Evolutionary conservation across 2,329 filamentous ascomycete genomes (phyloP).

Genomic region (Epichloe sibirici): DNA sequence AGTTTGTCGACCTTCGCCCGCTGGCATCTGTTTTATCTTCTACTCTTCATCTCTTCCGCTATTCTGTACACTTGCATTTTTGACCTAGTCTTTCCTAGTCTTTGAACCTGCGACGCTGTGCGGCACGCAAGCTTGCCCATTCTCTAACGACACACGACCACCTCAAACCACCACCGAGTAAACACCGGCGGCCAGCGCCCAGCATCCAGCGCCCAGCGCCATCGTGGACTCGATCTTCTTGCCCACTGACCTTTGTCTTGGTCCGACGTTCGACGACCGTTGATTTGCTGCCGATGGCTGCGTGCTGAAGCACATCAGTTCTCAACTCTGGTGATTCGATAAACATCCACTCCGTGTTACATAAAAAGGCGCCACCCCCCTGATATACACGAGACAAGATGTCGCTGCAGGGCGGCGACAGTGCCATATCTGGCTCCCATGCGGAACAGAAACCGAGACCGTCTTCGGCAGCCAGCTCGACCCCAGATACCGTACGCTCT

Average conservation of each 20-base stretch:
- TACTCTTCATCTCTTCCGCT: neutral
- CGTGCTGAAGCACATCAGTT: conserved; percentile 4
- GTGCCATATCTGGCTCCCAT: conserved; percentile 13
- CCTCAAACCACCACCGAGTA: neutral
- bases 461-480: conserved; percentile 19
- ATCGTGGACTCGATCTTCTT: neutral
- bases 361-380: neutral
- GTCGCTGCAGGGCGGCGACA: conserved; percentile 22
- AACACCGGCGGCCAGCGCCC: neutral
- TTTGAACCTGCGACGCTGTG: conserved; percentile 4
- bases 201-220: too few species aligned
- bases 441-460: conserved; percentile 15
- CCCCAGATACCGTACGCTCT: conserved; percentile 16
- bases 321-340: neutral
- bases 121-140: neutral
- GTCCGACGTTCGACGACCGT: neutral
- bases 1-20: neutral
- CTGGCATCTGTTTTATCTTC: neutral
- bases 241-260: neutral
- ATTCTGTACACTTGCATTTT: conserved; percentile 2
- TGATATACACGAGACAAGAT: conserved; percentile 14
- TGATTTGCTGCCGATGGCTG: conserved; percentile 6
- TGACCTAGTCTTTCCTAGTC: neutral
- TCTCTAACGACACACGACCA: neutral
- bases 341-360: neutral